Evolutionary conservation across 306 rosid species (phyloP), one percentile per base, ranked within the genome.

Genomic region (Cucumis hystrix): DNA sequence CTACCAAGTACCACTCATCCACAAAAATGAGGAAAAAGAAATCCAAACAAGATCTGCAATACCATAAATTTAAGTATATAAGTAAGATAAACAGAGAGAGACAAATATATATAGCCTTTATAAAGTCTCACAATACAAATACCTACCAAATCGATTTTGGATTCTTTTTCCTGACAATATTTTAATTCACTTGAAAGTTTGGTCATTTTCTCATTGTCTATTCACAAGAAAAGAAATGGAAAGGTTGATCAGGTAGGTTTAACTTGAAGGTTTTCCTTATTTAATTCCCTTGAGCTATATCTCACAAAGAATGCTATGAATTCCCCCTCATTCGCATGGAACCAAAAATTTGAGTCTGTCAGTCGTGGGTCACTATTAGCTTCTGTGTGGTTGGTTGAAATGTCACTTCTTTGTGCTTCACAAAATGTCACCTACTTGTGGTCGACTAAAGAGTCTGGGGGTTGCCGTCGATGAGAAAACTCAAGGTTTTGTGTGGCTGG

Each of bases 41-140:
- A 69, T 69, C 56, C 56, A 45, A 14, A 69, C 56, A 5, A 28
- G 60, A 47, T 71, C 60, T 71, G 49, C 43, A 49, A 41, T 71
- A 71, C 21, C 43, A 28, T 49, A 49, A 28, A 49, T 71, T 71
- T 49, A 49, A 16, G 76, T 61, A 49, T 28, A 71, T 25, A 51
- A 71, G 43, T 71, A 71, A 71, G 76, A 25, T 71, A 49, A 71
- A 71, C 28, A 71, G 76, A 71, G 28, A 71, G 76, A 71, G 76
- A 71, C 76, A 71, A 71, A 71, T 16, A 51, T 25, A 71, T 51
- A 51, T 71, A 71, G 76, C 76, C 75, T 71, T 25, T 14, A 40
- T 51, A 28, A 51, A 51, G 60, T 51, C 40, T 49, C 76, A 51
- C 55, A 68, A 71, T 23, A 47, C 16, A 21, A 51, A 23, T 16